These are phyloP conservation scores for Spathaspora arborariae DNA, from an alignment of 805 yeast genomes.

Conservation along the genomic window DNA sequence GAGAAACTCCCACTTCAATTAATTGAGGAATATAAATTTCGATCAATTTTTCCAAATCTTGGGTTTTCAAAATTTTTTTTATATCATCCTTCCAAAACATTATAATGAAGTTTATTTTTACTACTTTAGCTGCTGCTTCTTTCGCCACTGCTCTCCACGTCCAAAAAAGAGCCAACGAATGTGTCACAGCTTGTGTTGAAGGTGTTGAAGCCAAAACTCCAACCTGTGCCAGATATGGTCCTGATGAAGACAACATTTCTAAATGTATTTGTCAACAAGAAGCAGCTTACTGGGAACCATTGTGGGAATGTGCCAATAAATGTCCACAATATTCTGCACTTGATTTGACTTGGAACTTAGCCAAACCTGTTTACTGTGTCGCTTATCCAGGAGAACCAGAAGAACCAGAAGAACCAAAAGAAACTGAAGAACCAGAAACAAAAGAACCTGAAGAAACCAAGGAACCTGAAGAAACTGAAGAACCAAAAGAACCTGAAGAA, in stretches of 20 bases:
- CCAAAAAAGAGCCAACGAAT: not conserved
- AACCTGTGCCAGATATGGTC: not conserved
- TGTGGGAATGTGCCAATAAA: not conserved
- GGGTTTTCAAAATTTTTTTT: not conserved
- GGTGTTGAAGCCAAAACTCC: not conserved
- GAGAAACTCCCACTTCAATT: no score
- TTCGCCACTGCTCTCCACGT: not conserved
- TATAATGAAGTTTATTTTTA: not conserved
- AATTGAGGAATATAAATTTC: not conserved
- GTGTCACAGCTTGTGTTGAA: not conserved
- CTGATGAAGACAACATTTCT: not conserved
- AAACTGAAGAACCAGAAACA: not conserved
- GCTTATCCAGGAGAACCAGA: not conserved
- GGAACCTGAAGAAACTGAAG: not conserved
- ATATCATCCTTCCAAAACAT: not conserved
- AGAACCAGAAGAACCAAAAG: conserved; percentile 1
- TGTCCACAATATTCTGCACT: not conserved
- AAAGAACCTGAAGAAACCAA: not conserved
- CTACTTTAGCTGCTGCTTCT: conserved; percentile 1
- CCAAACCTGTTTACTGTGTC: conserved; percentile 1
- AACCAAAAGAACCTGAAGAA: no score
- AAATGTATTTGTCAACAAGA: conserved; percentile 1
- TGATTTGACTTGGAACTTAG: not conserved
- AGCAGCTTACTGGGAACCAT: not conserved
- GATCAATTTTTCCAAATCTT: not conserved